These are phyloP conservation scores for Neobulgaria alba DNA, from an alignment of 2,329 filamentous ascomycete genomes.

Conservation along the genomic window DNA sequence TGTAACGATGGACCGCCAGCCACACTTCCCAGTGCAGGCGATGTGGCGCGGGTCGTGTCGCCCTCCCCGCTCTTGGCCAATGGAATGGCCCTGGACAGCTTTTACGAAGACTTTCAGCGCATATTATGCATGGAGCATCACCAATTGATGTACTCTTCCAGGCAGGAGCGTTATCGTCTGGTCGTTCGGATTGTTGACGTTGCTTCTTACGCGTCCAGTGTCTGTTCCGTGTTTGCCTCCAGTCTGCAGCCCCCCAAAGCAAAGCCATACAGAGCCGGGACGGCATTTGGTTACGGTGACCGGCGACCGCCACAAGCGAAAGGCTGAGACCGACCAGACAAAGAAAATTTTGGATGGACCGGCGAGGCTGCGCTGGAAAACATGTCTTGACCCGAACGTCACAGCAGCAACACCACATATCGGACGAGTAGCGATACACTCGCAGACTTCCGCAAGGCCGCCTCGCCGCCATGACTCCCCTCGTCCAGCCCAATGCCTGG, in stretches of 20 bases:
- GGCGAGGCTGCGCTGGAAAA: background rate
- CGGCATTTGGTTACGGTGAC: background rate
- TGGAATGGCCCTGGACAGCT: too few species aligned
- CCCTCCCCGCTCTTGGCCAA: background rate
- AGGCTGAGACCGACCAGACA: background rate
- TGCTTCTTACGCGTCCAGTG: background rate
- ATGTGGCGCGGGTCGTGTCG: too few species aligned
- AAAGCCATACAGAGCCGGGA: too few species aligned
- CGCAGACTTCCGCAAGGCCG: too few species aligned
- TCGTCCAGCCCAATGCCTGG: slow-evolving; percentile 52
- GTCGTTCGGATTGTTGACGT: background rate
- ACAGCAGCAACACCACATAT: background rate
- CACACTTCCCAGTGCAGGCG: too few species aligned
- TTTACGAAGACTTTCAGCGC: too few species aligned
- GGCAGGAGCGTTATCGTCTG: too few species aligned
- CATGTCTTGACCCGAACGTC: background rate
- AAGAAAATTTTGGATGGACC: background rate
- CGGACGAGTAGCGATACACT: background rate
- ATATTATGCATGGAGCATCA: too few species aligned
- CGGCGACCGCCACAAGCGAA: background rate
- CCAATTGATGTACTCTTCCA: too few species aligned
- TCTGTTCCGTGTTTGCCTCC: background rate
- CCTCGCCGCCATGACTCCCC: slow-evolving; percentile 8
- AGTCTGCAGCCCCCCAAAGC: background rate
- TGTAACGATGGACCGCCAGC: too few species aligned